Evolutionary conservation across 1,284 basidiomycete species (phyloP).

Genomic region (Cerrena zonata): DNA sequence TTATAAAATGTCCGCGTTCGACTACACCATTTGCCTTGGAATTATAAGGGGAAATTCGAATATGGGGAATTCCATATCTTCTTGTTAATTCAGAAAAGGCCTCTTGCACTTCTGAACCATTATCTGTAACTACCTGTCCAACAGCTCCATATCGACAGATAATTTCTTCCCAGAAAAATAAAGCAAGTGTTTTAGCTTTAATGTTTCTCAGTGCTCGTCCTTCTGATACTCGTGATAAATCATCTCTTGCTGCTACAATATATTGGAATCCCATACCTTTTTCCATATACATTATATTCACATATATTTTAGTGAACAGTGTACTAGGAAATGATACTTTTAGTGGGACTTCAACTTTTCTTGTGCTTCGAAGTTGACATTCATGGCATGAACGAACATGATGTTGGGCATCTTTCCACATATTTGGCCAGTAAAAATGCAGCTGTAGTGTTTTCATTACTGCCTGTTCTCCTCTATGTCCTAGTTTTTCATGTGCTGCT

Average conservation of each 20-base stretch:
- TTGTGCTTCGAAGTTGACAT: neutral
- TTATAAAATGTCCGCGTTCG: slow-evolving; percentile 9
- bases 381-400: neutral
- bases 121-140: neutral
- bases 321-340: neutral
- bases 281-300: slow-evolving; percentile 13
- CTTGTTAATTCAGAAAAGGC: slow-evolving; percentile 1
- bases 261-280: slow-evolving; percentile 3
- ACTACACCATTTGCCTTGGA: slow-evolving; percentile 10
- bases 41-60: slow-evolving; percentile 13
- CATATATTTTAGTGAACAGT: neutral
- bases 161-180: neutral
- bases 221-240: slow-evolving; percentile 5
- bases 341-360: neutral
- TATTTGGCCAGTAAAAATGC: neutral
- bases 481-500: slow-evolving; percentile 16
- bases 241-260: slow-evolving; percentile 10
- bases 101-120: neutral
- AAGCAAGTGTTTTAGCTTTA: slow-evolving; percentile 15
- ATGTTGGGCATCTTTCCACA: neutral
- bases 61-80: slow-evolving; percentile 8
- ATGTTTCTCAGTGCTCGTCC: neutral
- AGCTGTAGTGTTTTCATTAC: slow-evolving; percentile 9
- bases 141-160: neutral
- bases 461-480: slow-evolving; percentile 19